These are phyloP conservation scores for Botryotinia globosa DNA, from an alignment of 2,329 filamentous ascomycete species.

Conservation along the genomic window DNA sequence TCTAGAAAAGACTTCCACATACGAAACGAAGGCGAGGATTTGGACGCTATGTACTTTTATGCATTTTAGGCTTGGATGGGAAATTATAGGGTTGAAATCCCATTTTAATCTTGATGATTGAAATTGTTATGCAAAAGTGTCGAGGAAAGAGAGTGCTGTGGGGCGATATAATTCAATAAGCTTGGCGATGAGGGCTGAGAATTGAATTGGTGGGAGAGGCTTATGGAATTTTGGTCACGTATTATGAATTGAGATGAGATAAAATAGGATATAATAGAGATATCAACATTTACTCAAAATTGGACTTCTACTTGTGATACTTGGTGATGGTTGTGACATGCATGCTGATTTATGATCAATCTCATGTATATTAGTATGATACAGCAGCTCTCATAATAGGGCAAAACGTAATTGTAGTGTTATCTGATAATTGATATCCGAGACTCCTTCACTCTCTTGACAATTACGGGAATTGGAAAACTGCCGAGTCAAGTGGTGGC, in stretches of 20 bases:
- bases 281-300: neutral
- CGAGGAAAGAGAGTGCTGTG: neutral
- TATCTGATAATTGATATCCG: neutral
- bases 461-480: neutral
- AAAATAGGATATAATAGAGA: neutral
- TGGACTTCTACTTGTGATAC: neutral
- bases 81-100: neutral
- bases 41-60: constrained; percentile 6
- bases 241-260: constrained; percentile 1
- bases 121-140: neutral
- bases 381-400: neutral
- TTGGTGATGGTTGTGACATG: neutral
- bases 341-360: neutral
- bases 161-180: neutral
- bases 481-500: neutral
- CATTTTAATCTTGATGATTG: neutral
- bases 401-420: neutral
- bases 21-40: neutral
- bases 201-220: neutral
- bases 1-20: neutral
- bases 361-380: neutral
- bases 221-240: neutral
- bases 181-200: neutral
- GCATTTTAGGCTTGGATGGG: neutral
- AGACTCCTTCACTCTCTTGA: neutral